Evolutionary conservation across 2,329 filamentous ascomycete genomes (phyloP).

Genomic region (Paradendryphiella salina): DNA sequence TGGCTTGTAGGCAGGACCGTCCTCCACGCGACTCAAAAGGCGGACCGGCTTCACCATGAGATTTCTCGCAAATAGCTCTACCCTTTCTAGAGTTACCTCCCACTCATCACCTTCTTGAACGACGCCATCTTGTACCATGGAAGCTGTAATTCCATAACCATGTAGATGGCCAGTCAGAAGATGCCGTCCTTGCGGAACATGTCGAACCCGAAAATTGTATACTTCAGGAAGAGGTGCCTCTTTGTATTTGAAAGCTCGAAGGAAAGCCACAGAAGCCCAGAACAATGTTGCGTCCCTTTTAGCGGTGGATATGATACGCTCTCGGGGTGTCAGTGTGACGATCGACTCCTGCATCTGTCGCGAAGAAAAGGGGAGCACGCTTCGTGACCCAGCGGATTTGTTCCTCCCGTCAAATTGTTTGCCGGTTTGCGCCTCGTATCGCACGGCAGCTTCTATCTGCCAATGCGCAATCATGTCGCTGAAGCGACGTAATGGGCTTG

Average conservation of each 20-base stretch:
- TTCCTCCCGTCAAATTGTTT: constrained; percentile 44
- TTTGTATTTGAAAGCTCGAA: constrained; percentile 61
- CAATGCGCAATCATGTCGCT: constrained; percentile 65
- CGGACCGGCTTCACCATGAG: constrained; percentile 46
- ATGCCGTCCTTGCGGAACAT: background rate
- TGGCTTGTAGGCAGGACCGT: background rate
- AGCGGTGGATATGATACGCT: constrained; percentile 49
- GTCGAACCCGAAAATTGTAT: constrained; percentile 44
- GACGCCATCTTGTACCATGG: constrained; percentile 18
- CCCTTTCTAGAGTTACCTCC: constrained; percentile 48
- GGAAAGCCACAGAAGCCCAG: constrained; percentile 60
- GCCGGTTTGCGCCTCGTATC: constrained; percentile 56
- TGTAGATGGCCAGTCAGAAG: constrained; percentile 20
- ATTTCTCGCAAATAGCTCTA: constrained; percentile 43
- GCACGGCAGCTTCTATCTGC: constrained; percentile 65
- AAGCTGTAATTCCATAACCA: constrained; percentile 22
- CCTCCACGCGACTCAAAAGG: constrained; percentile 37
- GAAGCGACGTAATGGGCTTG: constrained; percentile 64
- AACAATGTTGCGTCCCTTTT: constrained; percentile 46
- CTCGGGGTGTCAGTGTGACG: constrained; percentile 50
- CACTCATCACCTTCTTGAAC: constrained; percentile 50
- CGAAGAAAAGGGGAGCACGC: constrained; percentile 57
- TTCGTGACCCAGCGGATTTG: constrained; percentile 38
- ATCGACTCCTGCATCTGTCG: constrained; percentile 56
- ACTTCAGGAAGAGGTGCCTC: constrained; percentile 57